These are phyloP conservation scores for Stemphylium beticola DNA, from an alignment of 2,329 filamentous ascomycete species.

Conservation along the genomic window DNA sequence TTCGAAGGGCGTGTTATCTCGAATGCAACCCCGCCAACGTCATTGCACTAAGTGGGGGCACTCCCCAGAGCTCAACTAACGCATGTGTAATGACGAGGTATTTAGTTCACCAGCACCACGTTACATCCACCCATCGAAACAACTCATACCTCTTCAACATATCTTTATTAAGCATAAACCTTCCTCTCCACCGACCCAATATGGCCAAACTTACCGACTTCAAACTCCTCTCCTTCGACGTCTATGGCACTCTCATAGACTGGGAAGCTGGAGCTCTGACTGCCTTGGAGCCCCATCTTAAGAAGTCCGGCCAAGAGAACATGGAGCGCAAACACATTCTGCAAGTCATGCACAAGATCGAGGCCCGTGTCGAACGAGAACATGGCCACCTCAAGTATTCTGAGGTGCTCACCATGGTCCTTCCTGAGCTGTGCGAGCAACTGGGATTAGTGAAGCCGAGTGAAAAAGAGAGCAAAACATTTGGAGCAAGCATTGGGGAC, in stretches of 20 bases:
- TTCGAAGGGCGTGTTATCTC: constrained; percentile 22
- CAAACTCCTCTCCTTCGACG: constrained; percentile 72
- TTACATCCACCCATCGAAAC: neutral
- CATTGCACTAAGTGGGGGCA: constrained; percentile 20
- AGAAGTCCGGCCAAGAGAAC: constrained; percentile 34
- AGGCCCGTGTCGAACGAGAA: constrained; percentile 57
- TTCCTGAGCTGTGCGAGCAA: constrained; percentile 56
- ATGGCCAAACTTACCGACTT: constrained; percentile 51
- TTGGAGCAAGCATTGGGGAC: constrained; percentile 59
- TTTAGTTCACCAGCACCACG: neutral
- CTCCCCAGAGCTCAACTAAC: neutral
- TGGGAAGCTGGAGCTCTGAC: constrained; percentile 72
- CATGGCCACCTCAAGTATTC: constrained; percentile 67
- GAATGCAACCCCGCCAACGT: constrained; percentile 9
- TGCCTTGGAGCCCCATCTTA: constrained; percentile 60
- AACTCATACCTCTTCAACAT: neutral
- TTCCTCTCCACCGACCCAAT: neutral
- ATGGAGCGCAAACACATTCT: constrained; percentile 40
- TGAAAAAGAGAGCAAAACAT: constrained; percentile 53
- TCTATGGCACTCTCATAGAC: constrained; percentile 81
- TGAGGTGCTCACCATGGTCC: constrained; percentile 61
- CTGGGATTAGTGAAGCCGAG: constrained; percentile 49
- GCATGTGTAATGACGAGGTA: neutral
- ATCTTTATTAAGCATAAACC: neutral
- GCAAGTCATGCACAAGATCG: constrained; percentile 54